Conservation (phyloP, 2,329 filamentous ascomycete species). For the Talaromyces albobiverticillius region DNA sequence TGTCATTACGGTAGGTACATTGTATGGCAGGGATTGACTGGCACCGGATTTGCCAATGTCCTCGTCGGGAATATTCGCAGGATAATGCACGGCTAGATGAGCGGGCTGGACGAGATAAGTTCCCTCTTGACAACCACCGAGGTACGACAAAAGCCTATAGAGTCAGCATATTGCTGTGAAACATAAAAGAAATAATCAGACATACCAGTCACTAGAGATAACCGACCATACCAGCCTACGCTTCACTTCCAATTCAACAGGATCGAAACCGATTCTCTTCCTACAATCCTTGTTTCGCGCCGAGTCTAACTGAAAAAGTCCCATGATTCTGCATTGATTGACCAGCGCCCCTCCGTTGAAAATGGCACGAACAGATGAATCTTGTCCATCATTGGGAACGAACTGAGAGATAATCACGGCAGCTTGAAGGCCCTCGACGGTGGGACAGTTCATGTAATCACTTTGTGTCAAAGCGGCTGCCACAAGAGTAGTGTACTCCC, state of each 20-base stretch:
- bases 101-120: slow-evolving; percentile 42
- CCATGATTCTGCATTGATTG: slow-evolving; percentile 32
- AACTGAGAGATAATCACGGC: slow-evolving; percentile 29
- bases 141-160: slow-evolving; percentile 36
- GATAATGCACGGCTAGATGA: slow-evolving; percentile 41
- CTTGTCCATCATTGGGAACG: slow-evolving; percentile 24
- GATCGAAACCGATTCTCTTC: slow-evolving; percentile 18
- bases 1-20: slow-evolving; percentile 43
- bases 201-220: slow-evolving; percentile 43
- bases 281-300: slow-evolving; percentile 18
- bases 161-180: neutral
- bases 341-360: slow-evolving; percentile 26
- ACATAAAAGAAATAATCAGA: neutral
- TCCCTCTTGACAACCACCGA: slow-evolving; percentile 44
- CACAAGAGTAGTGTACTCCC: slow-evolving; percentile 27
- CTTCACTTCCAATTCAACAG: slow-evolving; percentile 33
- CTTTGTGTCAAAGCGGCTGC: slow-evolving; percentile 31
- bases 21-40: slow-evolving; percentile 24
- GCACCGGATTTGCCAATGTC: slow-evolving; percentile 27
- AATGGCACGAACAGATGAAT: slow-evolving; percentile 22
- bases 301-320: slow-evolving; percentile 36
- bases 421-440: slow-evolving; percentile 32
- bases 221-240: slow-evolving; percentile 46
- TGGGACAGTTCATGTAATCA: slow-evolving; percentile 29
- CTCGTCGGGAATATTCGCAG: slow-evolving; percentile 42